Base-by-base conservation (phyloP, 176 grass and related monocot genomes). In the Oryza coarctata region DNA sequence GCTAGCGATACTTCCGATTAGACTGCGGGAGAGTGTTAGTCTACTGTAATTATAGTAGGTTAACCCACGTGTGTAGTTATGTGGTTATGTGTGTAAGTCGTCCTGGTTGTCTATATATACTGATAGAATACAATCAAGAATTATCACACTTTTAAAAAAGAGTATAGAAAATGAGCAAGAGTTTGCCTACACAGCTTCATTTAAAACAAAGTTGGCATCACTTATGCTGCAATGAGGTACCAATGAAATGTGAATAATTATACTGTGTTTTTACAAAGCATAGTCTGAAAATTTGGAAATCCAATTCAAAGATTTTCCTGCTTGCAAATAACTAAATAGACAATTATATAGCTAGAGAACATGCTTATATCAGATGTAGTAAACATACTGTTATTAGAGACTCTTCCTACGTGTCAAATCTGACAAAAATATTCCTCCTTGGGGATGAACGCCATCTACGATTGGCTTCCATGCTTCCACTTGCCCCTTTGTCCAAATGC, bases 391-490 rank as follows among this genome's bases (percentile, higher is more conserved):
- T 84, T 64, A 79, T 65, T 90, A 4, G 90, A 92, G 65, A 88
- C 83, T 25, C 90, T 85, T 63, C 92, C 89, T 26, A 77, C 87
- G 3, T 92, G 92, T 84, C 87, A 92, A 57, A 94, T 85, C 63
- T 92, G 89, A 76, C 84, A 89, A 94, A 80, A 94, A 92, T 63
- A 85, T 66, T 15, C 87, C 89, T 57, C 89, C 89, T 73, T 92
- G 85, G 2, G 43, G 34, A 67, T 89, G 92, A 81, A 94, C 86
- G 0, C 76, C 86, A 43, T 89, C 71, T 9, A 92, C 84, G 6
- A 92, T 92, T 26, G 92, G 89, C 57, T 87, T 91, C 92, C 92
- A 94, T 74, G 87, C 81, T 89, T 92, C 92, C 68, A 94, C 83
- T 22, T 92, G 92, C 26, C 85, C 81, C 73, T 80, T 92, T 39